phyloP scores from a whole-genome alignment of 176 grass and related monocot species.

The Urochloa ruziziensis region DNA sequence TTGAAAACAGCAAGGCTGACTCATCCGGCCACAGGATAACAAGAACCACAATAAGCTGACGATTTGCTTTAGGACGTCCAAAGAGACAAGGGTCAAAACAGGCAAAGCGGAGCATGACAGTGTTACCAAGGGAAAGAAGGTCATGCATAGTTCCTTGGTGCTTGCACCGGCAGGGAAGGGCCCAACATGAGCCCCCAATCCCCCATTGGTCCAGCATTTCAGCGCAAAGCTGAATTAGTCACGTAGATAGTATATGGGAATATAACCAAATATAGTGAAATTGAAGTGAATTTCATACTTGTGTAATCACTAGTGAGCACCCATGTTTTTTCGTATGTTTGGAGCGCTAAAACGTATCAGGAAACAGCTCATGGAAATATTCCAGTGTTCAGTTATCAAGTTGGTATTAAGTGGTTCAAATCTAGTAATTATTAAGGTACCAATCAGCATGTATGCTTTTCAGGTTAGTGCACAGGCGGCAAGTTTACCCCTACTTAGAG shows the following conservation, averaged over 20 bases:
- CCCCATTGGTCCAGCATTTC: background rate
- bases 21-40: background rate
- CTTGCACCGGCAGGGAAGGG: background rate
- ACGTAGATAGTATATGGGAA: background rate
- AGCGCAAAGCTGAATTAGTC: background rate
- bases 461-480: background rate
- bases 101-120: slow-evolving; percentile 4
- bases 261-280: background rate
- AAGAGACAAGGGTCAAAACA: background rate
- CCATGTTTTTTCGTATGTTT: background rate
- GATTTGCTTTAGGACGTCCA: too few relatives aligned
- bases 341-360: background rate
- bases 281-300: background rate
- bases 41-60: background rate
- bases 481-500: background rate
- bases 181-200: background rate
- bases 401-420: background rate
- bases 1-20: background rate
- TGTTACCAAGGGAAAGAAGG: slow-evolving; percentile 30
- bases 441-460: background rate
- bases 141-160: slow-evolving; percentile 12
- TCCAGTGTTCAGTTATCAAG: background rate
- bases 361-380: background rate
- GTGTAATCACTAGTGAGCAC: background rate
- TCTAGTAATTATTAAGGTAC: background rate